Evolutionary conservation across 2,329 filamentous ascomycete genomes (phyloP).

Genomic region (Chrysoporthe puriensis): DNA sequence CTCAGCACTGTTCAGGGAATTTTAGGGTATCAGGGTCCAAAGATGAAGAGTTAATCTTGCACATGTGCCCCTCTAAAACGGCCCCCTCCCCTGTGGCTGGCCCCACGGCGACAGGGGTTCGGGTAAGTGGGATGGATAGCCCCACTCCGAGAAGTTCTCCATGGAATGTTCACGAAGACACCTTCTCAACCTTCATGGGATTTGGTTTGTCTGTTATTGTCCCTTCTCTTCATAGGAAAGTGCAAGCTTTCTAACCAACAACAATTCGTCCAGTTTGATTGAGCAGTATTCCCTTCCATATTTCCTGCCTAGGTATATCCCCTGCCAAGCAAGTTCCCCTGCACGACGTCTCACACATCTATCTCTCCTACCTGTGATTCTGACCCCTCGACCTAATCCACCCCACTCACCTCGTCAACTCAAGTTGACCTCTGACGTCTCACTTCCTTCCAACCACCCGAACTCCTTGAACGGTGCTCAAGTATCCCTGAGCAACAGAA

Average conservation of each 20-base stretch:
- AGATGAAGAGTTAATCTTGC: slow-evolving; percentile 7
- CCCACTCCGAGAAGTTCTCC: slow-evolving; percentile 23
- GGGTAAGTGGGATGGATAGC: slow-evolving; percentile 7
- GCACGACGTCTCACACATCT: background rate
- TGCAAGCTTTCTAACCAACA: background rate
- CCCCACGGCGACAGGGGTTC: slow-evolving; percentile 19
- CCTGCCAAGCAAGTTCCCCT: background rate
- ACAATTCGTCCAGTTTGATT: background rate
- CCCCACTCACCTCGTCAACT: background rate
- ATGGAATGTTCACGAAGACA: slow-evolving; percentile 28
- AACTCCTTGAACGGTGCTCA: background rate
- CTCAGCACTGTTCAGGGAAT: background rate
- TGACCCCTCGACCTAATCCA: too few relatives aligned
- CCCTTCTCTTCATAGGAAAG: background rate
- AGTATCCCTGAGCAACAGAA: slow-evolving; percentile 22
- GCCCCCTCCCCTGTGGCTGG: background rate
- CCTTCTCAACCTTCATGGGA: slow-evolving; percentile 12
- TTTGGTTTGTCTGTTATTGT: background rate
- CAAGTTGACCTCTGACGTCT: background rate
- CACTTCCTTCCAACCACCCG: background rate
- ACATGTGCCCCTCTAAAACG: slow-evolving; percentile 1
- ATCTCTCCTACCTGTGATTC: background rate
- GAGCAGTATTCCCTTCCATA: background rate
- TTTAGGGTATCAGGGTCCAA: background rate
- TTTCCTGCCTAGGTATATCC: background rate